Evolutionary conservation across 2,329 filamentous ascomycete genomes (phyloP).

Genomic region (Lizonia empirigonia): DNA sequence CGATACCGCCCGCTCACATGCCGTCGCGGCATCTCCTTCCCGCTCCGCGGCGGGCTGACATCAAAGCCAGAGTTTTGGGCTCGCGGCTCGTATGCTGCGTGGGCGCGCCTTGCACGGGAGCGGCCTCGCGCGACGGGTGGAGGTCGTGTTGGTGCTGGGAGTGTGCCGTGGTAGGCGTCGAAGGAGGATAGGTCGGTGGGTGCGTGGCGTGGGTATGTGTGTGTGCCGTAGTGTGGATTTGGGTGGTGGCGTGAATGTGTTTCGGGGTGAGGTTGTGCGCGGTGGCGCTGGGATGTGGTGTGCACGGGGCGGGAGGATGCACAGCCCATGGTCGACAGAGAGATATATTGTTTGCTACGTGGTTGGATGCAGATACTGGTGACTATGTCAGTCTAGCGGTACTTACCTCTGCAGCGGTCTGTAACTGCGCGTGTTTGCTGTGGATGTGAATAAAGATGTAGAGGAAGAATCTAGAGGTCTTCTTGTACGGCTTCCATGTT

Average conservation of each 20-base stretch:
- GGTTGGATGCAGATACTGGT: not conserved
- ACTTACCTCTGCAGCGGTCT: not conserved
- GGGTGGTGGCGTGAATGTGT: not conserved
- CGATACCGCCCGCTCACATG: not conserved
- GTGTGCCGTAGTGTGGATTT: not conserved
- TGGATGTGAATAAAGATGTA: not conserved
- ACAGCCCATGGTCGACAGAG: slow-evolving; percentile 9
- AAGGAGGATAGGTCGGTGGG: not conserved
- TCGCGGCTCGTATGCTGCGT: too few species aligned
- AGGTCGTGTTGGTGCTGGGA: not conserved
- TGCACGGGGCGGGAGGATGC: slow-evolving; percentile 3
- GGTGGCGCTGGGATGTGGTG: not conserved
- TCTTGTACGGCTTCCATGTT: not conserved
- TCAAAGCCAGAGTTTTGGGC: too few species aligned
- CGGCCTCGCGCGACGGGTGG: not conserved
- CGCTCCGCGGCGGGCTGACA: slow-evolving; percentile 8
- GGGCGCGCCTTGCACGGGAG: too few species aligned
- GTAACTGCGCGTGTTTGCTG: not conserved
- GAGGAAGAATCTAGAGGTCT: not conserved
- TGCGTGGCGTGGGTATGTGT: not conserved
- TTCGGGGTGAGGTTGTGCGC: too few species aligned
- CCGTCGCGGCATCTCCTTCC: slow-evolving; percentile 2
- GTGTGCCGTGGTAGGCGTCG: not conserved
- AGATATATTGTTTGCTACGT: not conserved
- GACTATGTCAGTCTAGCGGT: not conserved